phyloP scores from a whole-genome alignment of 2,329 filamentous ascomycete species.

The Aspergillus brunneoviolaceus region DNA sequence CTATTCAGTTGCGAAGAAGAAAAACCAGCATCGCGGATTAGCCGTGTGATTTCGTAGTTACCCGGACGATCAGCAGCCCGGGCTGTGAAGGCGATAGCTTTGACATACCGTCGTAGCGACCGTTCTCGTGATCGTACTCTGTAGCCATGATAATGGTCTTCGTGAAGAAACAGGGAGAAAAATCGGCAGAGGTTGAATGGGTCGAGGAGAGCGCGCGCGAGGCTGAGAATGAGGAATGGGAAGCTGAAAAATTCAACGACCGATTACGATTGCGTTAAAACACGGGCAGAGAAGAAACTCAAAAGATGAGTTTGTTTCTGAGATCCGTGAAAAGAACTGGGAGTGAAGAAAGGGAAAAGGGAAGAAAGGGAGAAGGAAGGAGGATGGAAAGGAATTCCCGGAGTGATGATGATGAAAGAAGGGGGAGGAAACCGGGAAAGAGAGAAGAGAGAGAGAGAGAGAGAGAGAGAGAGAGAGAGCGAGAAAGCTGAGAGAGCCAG shows the following conservation, averaged over 20 bases:
- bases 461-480: conserved; percentile 3
- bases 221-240: background rate
- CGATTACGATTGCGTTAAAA: background rate
- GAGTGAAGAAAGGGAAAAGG: conserved; percentile 6
- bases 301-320: background rate
- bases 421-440: conserved; percentile 15
- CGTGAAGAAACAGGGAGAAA: conserved; percentile 8
- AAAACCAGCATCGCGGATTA: conserved; percentile 15
- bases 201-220: conserved; percentile 7
- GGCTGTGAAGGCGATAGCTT: conserved; percentile 11
- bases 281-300: background rate
- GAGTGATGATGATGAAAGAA: conserved; percentile 22
- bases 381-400: conserved; percentile 7
- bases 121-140: conserved; percentile 66
- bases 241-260: conserved; percentile 10
- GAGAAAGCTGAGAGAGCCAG: conserved; percentile 6
- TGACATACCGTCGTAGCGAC: conserved; percentile 62
- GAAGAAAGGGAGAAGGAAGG: conserved; percentile 11
- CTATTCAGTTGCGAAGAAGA: conserved; percentile 26
- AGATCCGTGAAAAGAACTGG: background rate
- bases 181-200: background rate
- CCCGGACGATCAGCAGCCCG: conserved; percentile 7
- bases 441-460: conserved; percentile 4
- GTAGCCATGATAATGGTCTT: conserved; percentile 39
- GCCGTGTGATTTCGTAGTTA: conserved; percentile 13